Evolutionary conservation across 1,139 yeast species (phyloP), one percentile per base, ranked within the genome.

Genomic region (Geotrichum histeridarum): DNA sequence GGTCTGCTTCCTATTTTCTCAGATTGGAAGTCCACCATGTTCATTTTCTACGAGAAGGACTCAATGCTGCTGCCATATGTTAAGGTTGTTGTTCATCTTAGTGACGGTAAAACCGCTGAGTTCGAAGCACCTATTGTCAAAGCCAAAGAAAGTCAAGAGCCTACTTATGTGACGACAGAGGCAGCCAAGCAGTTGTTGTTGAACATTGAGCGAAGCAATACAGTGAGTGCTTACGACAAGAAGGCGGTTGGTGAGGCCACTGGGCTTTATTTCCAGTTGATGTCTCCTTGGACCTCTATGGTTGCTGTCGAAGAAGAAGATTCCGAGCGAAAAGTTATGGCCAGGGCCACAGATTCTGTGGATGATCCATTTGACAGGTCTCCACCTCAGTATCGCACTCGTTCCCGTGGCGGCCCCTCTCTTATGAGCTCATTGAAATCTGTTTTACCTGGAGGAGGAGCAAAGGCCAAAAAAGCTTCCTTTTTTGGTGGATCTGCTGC

Each of bases 281-380:
- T 50, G 37, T 44, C 56, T 15, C 35, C 41, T 7, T 53, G 56
- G 56, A 53, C 53, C n/a, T 49, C 53, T 4, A 15, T 53, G 12
- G 44, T 53, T 2, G 53, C 56, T 14, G 39, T 50, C 35, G 56
- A 53, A 32, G 30, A 49, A 33, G 17, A 15, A 2, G 31, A 44
- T 6, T 14, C 17, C n/a, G 30, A 38, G 15, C 12, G 43, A 38
- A 35, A 33, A 30, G 44, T 27, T 15, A 12, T 27, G 12, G 27
- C 27, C 27, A 22, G 27, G 5, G 27, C 27, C 27, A 22, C 3
- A 3, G 27, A 22, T 5, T 3, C 27, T 5, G 27, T 5, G 3
- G 4, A 22, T 3, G 27, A 22, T 22, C 27, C 27, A 3, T 22
- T 22, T 22, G 27, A 22, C 4, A 22, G 4, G 3, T 3, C 27